Conservation (phyloP, 805 yeast genomes). For the Sugiyamaella mastotermitis region DNA sequence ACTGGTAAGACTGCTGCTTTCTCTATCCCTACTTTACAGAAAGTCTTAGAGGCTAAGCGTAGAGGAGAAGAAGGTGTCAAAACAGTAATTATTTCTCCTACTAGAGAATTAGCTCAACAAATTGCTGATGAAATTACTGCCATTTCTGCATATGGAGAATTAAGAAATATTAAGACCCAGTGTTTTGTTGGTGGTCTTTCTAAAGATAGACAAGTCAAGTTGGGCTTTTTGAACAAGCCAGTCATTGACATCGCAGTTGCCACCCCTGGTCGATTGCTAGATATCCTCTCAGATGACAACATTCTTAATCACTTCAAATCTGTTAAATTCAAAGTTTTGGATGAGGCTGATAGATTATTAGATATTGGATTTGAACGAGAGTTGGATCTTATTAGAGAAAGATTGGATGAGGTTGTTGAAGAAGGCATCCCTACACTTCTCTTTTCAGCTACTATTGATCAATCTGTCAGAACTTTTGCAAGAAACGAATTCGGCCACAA, state of each 20-base stretch:
- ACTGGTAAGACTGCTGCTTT: conserved; percentile 93
- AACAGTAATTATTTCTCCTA: conserved; percentile 76
- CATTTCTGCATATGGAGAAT: conserved; percentile 33
- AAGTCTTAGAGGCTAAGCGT: conserved; percentile 35
- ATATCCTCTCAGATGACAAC: conserved; percentile 40
- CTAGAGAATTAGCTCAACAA: conserved; percentile 86
- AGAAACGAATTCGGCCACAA: conserved; percentile 34
- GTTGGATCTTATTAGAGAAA: conserved; percentile 50
- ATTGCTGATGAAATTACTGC: conserved; percentile 59
- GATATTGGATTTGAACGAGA: conserved; percentile 74
- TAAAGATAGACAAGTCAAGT: conserved; percentile 33
- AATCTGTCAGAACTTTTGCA: conserved; percentile 62
- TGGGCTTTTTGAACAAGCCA: conserved; percentile 27
- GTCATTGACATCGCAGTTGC: conserved; percentile 66
- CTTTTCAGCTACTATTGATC: conserved; percentile 84
- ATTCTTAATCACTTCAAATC: conserved; percentile 43
- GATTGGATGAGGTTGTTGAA: conserved; percentile 34
- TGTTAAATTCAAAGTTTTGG: conserved; percentile 65
- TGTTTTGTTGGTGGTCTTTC: conserved; percentile 67
- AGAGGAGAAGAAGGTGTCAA: conserved; percentile 38
- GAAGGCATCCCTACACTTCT: conserved; percentile 54
- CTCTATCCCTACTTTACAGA: conserved; percentile 71
- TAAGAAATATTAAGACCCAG: conserved; percentile 34
- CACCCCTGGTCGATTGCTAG: conserved; percentile 83
- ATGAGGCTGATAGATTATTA: conserved; percentile 86